Evolutionary conservation across 2,329 filamentous ascomycete genomes (phyloP).

Genomic region (Thelonectria discophora): DNA sequence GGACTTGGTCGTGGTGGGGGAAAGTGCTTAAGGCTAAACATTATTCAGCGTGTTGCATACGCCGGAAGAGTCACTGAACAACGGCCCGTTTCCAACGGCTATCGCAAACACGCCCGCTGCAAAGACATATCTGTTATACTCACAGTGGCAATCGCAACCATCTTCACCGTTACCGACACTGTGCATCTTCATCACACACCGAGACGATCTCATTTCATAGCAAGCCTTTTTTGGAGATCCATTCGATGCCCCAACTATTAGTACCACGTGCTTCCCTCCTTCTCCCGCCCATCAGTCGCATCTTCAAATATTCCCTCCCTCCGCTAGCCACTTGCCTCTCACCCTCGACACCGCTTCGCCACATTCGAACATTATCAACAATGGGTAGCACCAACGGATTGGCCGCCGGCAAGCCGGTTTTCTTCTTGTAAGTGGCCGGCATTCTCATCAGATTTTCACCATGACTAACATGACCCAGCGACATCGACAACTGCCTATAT

Average conservation of each 20-base stretch:
- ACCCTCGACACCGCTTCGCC: conserved; percentile 26
- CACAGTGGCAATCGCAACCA: conserved; percentile 11
- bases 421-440: conserved; percentile 52
- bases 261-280: conserved; percentile 36
- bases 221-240: conserved; percentile 19
- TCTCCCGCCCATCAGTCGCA: conserved; percentile 29
- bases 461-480: conserved; percentile 64
- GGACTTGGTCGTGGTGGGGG: neutral
- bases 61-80: conserved; percentile 38
- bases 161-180: conserved; percentile 13
- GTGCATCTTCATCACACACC: conserved; percentile 22
- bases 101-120: conserved; percentile 2
- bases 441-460: no score
- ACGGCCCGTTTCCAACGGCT: conserved; percentile 11
- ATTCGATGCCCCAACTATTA: conserved; percentile 36
- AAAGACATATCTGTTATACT: conserved; percentile 8
- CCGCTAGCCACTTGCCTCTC: conserved; percentile 22
- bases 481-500: conserved; percentile 99
- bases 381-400: conserved; percentile 50
- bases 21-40: conserved; percentile 12
- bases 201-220: conserved; percentile 15
- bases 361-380: conserved; percentile 23
- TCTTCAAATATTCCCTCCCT: conserved; percentile 24
- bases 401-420: conserved; percentile 48
- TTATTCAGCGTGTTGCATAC: conserved; percentile 33